Percentiles rank a stretch among this genome's conserved stretches.
These are phyloP conservation scores for Fusarium azukiicola DNA, from an alignment of 2,329 filamentous ascomycete species.

Conservation along the genomic window DNA sequence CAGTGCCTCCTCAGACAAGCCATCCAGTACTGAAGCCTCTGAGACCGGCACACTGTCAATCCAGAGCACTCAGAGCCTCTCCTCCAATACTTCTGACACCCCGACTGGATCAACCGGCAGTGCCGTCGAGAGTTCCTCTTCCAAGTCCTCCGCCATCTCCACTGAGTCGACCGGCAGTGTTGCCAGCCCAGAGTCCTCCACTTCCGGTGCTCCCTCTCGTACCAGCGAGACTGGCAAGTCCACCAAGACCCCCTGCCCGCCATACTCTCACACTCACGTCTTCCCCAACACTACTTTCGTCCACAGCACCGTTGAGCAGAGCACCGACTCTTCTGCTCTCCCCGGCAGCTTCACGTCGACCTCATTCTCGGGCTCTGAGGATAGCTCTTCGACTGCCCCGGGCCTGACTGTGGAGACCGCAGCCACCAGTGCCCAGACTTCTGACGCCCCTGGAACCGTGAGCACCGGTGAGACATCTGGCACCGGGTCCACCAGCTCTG, in stretches of 20 bases:
- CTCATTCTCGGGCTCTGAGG: constrained; percentile 19
- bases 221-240: constrained; percentile 16
- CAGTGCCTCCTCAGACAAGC: not conserved
- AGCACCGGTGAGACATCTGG: constrained; percentile 7
- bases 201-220: not conserved
- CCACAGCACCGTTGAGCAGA: constrained; percentile 28
- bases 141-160: not conserved
- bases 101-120: constrained; percentile 19
- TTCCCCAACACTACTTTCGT: constrained; percentile 45
- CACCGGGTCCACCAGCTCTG: constrained; percentile 1
- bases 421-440: constrained; percentile 8
- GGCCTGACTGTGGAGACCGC: constrained; percentile 4
- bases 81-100: not conserved
- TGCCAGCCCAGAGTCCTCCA: constrained; percentile 15
- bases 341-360: constrained; percentile 24
- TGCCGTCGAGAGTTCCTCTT: not conserved
- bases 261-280: constrained; percentile 37
- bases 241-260: constrained; percentile 34
- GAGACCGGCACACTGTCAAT: not conserved
- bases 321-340: constrained; percentile 34
- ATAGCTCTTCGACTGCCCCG: constrained; percentile 20
- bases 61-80: not conserved
- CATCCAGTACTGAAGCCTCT: constrained; percentile 21
- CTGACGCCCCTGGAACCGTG: not conserved
- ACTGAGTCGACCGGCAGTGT: constrained; percentile 18